Evolutionary conservation across 2,329 filamentous ascomycete genomes (phyloP), one percentile per base, ranked within the genome.

Genomic region (Sphaerulina vaccinii): DNA sequence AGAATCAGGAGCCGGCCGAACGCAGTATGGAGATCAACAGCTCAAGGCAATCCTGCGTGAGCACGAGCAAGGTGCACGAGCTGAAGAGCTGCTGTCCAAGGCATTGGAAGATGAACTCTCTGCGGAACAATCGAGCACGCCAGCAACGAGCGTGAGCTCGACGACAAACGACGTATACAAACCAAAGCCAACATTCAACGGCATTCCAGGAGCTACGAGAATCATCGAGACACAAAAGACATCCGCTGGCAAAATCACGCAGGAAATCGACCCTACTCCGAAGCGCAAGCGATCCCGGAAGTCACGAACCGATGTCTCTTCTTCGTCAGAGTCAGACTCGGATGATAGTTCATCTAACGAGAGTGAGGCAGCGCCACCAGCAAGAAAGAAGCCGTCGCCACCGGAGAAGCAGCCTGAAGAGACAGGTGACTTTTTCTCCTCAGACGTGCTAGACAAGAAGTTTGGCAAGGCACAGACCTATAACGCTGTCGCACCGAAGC

Each of bases 11-110:
- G 43, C 51, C 11, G 54, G 51, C 3, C 29, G 54, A 23, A 45
- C 47, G 2, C 46, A 57, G n/a, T 54, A 54, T 27, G 37, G 43
- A 10, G 54, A 57, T 29, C 42, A 54, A 38, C 44, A 57, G 29
- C 44, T 57, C 6, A 45, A 43, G 10, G 51, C 51, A 10, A 51
- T 57, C 8, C 11, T 47, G 29, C 46, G 48, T 8, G 36, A 52
- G 24, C 35, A 37, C 27, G 38, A 54, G 23, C 22, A 40, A 36
- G 54, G 54, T n/a, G 48, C 36, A 27, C 51, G 54, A 6, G 54
- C 54, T 13, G 42, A 54, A 24, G 29, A 33, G 3, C 18, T 54
- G 2, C 35, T 57, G 5, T 27, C 18, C 4, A 39, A 46, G 22
- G 54, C 42, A 19, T 43, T 57, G 7, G 29, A 46, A 18, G 42